Percentiles rank a stretch among this genome's conserved stretches.
Evolutionary conservation across 2,329 filamentous ascomycete genomes (phyloP).

Genomic region (Mycosphaerella arachidis): DNA sequence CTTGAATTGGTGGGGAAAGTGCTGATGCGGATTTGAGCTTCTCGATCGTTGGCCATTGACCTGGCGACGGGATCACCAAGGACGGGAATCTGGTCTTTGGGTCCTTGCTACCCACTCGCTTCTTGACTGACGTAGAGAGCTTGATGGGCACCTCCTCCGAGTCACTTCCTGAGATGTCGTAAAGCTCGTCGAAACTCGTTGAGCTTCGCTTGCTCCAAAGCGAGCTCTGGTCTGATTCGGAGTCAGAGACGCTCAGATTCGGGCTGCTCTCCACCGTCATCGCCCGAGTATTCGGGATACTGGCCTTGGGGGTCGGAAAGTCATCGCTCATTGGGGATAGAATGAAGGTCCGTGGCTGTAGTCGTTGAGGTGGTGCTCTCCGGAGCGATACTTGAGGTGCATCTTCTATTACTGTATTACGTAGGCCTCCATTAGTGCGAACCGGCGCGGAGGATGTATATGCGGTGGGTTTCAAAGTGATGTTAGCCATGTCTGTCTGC

Average conservation of each 20-base stretch:
- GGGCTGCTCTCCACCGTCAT: slow-evolving; percentile 48
- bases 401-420: slow-evolving; percentile 65
- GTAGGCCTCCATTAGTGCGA: slow-evolving; percentile 45
- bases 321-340: slow-evolving; percentile 50
- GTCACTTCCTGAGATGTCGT: slow-evolving; percentile 80
- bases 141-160: slow-evolving; percentile 50
- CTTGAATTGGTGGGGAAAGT: slow-evolving; percentile 47
- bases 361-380: slow-evolving; percentile 28
- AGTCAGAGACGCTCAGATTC: slow-evolving; percentile 53
- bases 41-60: slow-evolving; percentile 54
- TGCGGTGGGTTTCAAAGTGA: slow-evolving; percentile 45
- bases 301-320: slow-evolving; percentile 51
- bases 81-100: slow-evolving; percentile 50
- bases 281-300: slow-evolving; percentile 12
- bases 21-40: slow-evolving; percentile 43
- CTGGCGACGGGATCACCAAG: slow-evolving; percentile 55
- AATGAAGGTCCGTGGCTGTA: slow-evolving; percentile 34
- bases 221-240: slow-evolving; percentile 32
- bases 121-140: slow-evolving; percentile 50
- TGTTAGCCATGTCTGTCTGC: slow-evolving; percentile 34
- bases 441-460: slow-evolving; percentile 57
- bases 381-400: slow-evolving; percentile 36
- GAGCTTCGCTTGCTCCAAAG: slow-evolving; percentile 61
- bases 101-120: slow-evolving; percentile 27
- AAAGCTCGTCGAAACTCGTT: slow-evolving; percentile 80